Conservation (phyloP, 2,329 filamentous ascomycete genomes). For the Davidsoniella virescens region DNA sequence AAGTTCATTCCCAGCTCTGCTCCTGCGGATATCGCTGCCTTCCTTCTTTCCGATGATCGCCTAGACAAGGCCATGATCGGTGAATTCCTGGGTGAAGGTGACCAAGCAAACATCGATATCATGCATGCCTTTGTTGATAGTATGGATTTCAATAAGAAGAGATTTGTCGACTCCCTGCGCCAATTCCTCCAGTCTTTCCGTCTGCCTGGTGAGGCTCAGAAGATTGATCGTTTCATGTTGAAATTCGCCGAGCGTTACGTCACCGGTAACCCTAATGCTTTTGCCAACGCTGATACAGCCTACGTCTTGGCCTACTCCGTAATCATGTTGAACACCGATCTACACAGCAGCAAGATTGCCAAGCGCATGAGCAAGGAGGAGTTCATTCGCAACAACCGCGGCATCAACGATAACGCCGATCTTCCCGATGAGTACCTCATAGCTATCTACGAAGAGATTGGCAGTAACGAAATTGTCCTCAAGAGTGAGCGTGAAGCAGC, state of each 20-base stretch:
- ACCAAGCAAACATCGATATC: constrained; percentile 81
- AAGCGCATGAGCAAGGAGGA: constrained; percentile 89
- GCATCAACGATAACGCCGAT: constrained; percentile 93
- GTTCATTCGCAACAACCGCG: constrained; percentile 97
- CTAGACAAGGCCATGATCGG: constrained; percentile 86
- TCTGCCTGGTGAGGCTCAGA: constrained; percentile 88
- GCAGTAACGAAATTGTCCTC: constrained; percentile 79
- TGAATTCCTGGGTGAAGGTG: constrained; percentile 87
- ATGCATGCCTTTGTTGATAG: constrained; percentile 96
- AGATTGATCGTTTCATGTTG: constrained; percentile 98
- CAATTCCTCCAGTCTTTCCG: constrained; percentile 91
- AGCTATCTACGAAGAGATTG: constrained; percentile 85
- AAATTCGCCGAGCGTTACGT: constrained; percentile 97
- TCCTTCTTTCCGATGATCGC: constrained; percentile 65
- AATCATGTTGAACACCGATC: constrained; percentile 89
- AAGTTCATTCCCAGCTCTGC: constrained; percentile 72
- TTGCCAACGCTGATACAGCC: constrained; percentile 93
- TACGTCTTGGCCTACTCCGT: constrained; percentile 95
- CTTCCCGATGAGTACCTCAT: constrained; percentile 82
- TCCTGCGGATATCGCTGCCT: constrained; percentile 68
- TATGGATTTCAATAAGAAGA: constrained; percentile 84
- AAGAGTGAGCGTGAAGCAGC: constrained; percentile 83
- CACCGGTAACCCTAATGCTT: constrained; percentile 87
- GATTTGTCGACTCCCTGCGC: constrained; percentile 83
- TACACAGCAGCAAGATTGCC: constrained; percentile 74